Conservation (phyloP, 2,329 filamentous ascomycete species). For the Ciborinia camelliae region DNA sequence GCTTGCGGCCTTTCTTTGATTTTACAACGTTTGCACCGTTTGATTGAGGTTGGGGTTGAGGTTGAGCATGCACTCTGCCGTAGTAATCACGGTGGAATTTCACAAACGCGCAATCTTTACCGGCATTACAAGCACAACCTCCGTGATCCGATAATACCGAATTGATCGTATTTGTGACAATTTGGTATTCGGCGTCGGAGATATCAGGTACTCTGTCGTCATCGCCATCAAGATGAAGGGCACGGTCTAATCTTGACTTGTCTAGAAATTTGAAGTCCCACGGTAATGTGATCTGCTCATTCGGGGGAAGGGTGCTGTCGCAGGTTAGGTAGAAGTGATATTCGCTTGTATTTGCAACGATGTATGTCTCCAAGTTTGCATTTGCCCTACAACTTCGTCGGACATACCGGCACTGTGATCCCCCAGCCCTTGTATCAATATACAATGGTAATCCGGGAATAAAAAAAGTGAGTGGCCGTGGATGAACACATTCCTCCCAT, state of each 20-base stretch:
- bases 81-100: slow-evolving; percentile 60
- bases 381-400: slow-evolving; percentile 90
- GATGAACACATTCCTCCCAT: slow-evolving; percentile 63
- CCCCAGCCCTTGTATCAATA: slow-evolving; percentile 87
- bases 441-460: slow-evolving; percentile 85
- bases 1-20: slow-evolving; percentile 43
- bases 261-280: slow-evolving; percentile 67
- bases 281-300: slow-evolving; percentile 60
- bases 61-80: slow-evolving; percentile 47
- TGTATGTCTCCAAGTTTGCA: slow-evolving; percentile 73
- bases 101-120: slow-evolving; percentile 59
- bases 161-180: slow-evolving; percentile 62
- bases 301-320: slow-evolving; percentile 66
- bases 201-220: slow-evolving; percentile 46
- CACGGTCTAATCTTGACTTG: slow-evolving; percentile 52
- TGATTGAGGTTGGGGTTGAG: slow-evolving; percentile 36
- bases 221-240: slow-evolving; percentile 57
- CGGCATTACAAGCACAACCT: slow-evolving; percentile 70
- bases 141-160: slow-evolving; percentile 73
- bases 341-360: slow-evolving; percentile 68
- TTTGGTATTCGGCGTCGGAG: slow-evolving; percentile 56
- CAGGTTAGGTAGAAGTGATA: slow-evolving; percentile 94
- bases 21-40: slow-evolving; percentile 37
- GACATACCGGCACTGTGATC: slow-evolving; percentile 82
- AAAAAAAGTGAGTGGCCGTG: slow-evolving; percentile 77